These are phyloP conservation scores for Musa acuminata DNA, from an alignment of 176 grass and related monocot genomes.

Conservation along the genomic window DNA sequence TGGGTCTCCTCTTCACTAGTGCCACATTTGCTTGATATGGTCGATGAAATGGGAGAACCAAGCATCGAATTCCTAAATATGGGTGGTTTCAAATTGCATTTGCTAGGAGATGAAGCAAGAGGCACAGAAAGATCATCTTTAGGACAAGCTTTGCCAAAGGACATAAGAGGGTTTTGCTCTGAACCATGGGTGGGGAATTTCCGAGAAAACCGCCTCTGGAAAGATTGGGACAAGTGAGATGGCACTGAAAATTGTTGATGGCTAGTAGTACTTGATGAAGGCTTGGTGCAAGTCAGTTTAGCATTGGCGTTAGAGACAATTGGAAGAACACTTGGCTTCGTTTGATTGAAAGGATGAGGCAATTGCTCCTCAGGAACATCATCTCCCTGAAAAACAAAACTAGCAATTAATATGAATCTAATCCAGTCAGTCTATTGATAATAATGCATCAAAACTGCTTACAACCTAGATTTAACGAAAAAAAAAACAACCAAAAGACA, in stretches of 20 bases:
- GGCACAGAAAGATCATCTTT: neutral
- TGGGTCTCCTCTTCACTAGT: neutral
- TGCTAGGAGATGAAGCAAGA: slow-evolving; percentile 5
- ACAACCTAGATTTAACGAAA: too few species aligned
- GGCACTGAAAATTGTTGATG: slow-evolving; percentile 28
- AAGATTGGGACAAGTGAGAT: slow-evolving; percentile 52
- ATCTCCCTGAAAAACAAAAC: slow-evolving; percentile 47
- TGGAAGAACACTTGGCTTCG: slow-evolving; percentile 14
- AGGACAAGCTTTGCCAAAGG: neutral
- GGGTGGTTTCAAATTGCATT: neutral
- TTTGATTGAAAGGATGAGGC: slow-evolving; percentile 55
- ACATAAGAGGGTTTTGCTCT: neutral
- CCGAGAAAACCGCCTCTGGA: slow-evolving; percentile 53
- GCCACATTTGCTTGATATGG: neutral
- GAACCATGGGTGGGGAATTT: slow-evolving; percentile 15
- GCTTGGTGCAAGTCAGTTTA: neutral
- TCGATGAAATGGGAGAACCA: slow-evolving; percentile 3
- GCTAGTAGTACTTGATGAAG: neutral
- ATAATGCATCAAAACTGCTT: too few species aligned
- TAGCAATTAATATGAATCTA: neutral
- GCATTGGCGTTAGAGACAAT: neutral
- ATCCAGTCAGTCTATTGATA: neutral
- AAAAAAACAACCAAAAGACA: too few species aligned
- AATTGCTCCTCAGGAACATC: slow-evolving; percentile 63
- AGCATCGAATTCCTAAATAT: neutral